These are phyloP conservation scores for Discostella pseudostelligera DNA, from an alignment of 108 stramenopile genomes.

Conservation along the genomic window DNA sequence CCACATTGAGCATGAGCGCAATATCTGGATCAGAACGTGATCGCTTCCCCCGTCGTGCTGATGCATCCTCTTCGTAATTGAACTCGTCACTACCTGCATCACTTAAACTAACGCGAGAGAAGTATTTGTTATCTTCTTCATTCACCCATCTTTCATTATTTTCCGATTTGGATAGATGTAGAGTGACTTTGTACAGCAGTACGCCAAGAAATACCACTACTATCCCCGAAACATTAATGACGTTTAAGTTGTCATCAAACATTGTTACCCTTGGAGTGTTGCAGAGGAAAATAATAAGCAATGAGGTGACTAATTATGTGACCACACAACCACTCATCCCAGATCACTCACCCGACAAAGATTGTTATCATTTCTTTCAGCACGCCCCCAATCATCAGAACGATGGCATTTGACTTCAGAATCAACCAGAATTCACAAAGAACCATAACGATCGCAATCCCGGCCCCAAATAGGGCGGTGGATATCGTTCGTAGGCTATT, in stretches of 20 bases:
- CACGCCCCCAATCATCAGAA: slow-evolving; percentile 92
- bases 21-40: slow-evolving; percentile 40
- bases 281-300: background rate
- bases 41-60: slow-evolving; percentile 1
- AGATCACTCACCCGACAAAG: slow-evolving; percentile 59
- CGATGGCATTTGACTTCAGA: slow-evolving; percentile 74
- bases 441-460: slow-evolving; percentile 82
- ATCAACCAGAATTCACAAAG: slow-evolving; percentile 89
- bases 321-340: background rate
- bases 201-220: slow-evolving; percentile 77
- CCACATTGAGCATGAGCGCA: slow-evolving; percentile 29
- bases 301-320: background rate
- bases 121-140: slow-evolving; percentile 28
- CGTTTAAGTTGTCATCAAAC: slow-evolving; percentile 73
- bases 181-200: slow-evolving; percentile 72
- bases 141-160: slow-evolving; percentile 17
- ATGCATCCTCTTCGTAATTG: slow-evolving; percentile 27
- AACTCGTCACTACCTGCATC: slow-evolving; percentile 15
- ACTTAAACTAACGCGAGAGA: slow-evolving; percentile 23
- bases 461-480: slow-evolving; percentile 67
- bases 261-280: slow-evolving; percentile 49
- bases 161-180: slow-evolving; percentile 53
- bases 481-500: slow-evolving; percentile 48
- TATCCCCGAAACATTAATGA: slow-evolving; percentile 60
- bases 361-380: slow-evolving; percentile 88